Evolutionary conservation across 345 rosid species (phyloP), one percentile per base, ranked within the genome.

Genomic region (Gossypium thurberi): DNA sequence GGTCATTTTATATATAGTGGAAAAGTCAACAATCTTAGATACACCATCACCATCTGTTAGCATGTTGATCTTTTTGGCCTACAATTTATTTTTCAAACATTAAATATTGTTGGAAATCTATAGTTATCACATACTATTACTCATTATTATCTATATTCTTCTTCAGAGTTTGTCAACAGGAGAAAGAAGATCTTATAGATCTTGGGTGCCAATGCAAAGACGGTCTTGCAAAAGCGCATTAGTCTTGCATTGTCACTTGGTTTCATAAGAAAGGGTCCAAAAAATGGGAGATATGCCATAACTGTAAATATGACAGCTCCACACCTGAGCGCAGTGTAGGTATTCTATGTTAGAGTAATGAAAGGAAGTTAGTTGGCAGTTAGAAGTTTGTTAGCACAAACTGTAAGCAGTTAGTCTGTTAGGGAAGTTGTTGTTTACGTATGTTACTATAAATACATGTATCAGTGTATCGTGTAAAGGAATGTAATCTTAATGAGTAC

Each of bases 131-230:
- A 37, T 63, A 3, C 37, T 28, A 28, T 28, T 28, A n/a, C 15
- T 40, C 67, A 33, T 71, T 63, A 18, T 62, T 70, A 52, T 44
- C 10, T 68, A n/a, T 76, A 37, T 62, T 61, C 1, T 69, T 80
- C 61, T 71, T 71, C 76, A 90, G 96, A 78, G 88, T 93, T 78
- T 93, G 98, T 69, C 96, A 85, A 78, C 92, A 93, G 78, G 97
- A 93, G 74, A 89, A 86, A 76, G 98, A 93, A 74, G 97, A 21
- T 52, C 84, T 89, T 61, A 93, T 93, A 23, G 89, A 87, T 78
- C 89, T 93, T 40, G 98, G 98, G 70, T 93, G 98, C 80, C 82
- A 72, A 33, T 93, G 97, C 76, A 89, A 88, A 64, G 94, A 92
- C 25, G 96, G 91, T 58, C 93, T 93, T 80, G 84, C 87, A 3